Evolutionary conservation across 805 yeast species (phyloP), one percentile per base, ranked within the genome.

Genomic region (Kodamaea sagamina): DNA sequence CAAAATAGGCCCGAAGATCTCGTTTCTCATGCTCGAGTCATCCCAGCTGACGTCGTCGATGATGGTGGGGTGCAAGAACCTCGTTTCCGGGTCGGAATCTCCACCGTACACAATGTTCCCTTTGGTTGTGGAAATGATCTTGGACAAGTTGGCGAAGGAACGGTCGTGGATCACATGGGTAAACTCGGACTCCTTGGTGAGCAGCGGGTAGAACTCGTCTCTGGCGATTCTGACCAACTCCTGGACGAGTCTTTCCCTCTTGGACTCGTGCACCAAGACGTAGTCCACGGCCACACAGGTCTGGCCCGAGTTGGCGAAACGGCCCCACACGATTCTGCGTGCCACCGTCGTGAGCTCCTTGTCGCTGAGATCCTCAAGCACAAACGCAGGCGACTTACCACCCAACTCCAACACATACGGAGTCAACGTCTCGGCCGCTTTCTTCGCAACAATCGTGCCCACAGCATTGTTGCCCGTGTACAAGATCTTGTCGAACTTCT

Each of bases 251-350:
- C 76, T 66, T 19, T 68, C 77, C 54, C 82, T 79, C 16, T 81
- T 63, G 3, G 71, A 61, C 43, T 73, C 78, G 46, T 84, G 88
- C n/a, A 81, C 84, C 35, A 88, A 55, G 4, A 85, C 66, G 57
- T 89, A 90, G 65, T 92, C 98, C 6, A 90, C 85, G 7, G 96
- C 86, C 29, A 88, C 86, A 68, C 97, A 90, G 2, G 93, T 82
- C 67, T 90, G 98, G 12, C 98, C 98, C 12, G 86, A 78, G 59
- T 89, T 92, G 24, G 78, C 65, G 57, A 83, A 84, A 52, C 84
- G 79, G 12, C 90, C 92, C 86, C 93, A 87, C 1, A 76, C 74
- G 11, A 88, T 65, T 63, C 97, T 77, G 50, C 74, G 75, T 18
- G 89, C 70, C 32, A 72, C 49, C 1, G 67, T 61, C 7, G 63